A percentile compares a stretch with the other conserved stretches of the same genome.
Conservation (phyloP, 148 eudicot species). For the Camellia granthamiana region DNA sequence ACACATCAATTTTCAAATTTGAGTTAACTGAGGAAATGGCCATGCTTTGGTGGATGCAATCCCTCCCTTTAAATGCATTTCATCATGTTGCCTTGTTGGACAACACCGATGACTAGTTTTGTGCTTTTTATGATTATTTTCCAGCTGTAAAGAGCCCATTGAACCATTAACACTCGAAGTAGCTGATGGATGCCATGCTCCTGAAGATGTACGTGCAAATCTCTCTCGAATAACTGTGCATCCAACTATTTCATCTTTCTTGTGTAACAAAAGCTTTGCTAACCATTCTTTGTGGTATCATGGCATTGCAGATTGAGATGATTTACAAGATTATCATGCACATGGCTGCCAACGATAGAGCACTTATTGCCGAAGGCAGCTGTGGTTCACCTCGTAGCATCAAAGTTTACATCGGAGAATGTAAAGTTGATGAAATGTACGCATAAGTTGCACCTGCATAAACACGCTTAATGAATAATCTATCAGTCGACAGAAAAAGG, state of each 20-base stretch:
- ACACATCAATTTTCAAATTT: neutral
- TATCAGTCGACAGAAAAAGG: neutral
- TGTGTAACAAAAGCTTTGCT: neutral
- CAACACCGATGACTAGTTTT: neutral
- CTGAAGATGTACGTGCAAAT: constrained; percentile 59
- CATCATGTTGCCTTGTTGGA: neutral
- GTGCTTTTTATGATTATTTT: constrained; percentile 9
- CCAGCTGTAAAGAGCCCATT: constrained; percentile 91
- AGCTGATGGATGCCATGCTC: constrained; percentile 89
- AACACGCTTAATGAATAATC: neutral
- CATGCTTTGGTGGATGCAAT: constrained; percentile 4
- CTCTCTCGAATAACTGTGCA: neutral
- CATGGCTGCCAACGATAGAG: constrained; percentile 99
- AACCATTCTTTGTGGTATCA: neutral
- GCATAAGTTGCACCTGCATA: constrained; percentile 27
- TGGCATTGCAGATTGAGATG: constrained; percentile 75
- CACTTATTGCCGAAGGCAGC: constrained; percentile 75
- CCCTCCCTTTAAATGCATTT: neutral
- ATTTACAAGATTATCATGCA: constrained; percentile 89
- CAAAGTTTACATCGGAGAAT: constrained; percentile 86
- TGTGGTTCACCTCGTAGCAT: constrained; percentile 96
- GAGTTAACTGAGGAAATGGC: neutral
- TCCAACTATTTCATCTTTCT: neutral
- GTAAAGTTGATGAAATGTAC: constrained; percentile 71
- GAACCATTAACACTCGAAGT: constrained; percentile 90